Evolutionary conservation across 2,329 filamentous ascomycete species (phyloP), one percentile per base, ranked within the genome.

Genomic region (Drechslera avenae): DNA sequence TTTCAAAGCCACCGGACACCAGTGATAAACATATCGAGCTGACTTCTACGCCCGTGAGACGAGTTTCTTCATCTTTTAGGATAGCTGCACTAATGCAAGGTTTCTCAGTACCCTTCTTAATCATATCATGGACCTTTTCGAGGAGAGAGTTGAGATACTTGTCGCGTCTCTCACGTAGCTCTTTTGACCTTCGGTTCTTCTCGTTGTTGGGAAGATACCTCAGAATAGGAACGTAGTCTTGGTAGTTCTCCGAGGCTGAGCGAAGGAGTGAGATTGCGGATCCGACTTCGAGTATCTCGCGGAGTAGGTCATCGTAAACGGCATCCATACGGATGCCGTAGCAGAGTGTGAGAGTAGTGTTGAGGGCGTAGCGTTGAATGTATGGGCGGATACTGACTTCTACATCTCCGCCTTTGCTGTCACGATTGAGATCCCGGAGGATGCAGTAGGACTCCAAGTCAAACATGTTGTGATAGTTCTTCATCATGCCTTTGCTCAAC

Each of bases 311-410:
- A 44, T 82, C 81, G 55, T 80, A 81, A 0, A 81, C 77, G 4
- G 69, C 74, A 58, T 82, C 79, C 80, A 83, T 83, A 1, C 80
- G 75, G 32, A 82, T 81, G 0, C 80, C 80, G 43, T 83, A 83
- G 59, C 79, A 82, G 1, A 83, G 73, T 0, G 80, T 83, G 14
- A 83, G 64, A 0, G 79, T 82, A 0, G 80, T 82, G 63, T 82
- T 83, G 7, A 83, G 69, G 0, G 79, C 80, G 62, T 78, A 83
- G 12, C 80, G 72, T 55, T 82, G 80, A 26, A 83, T 78, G 51
- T 82, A 82, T 0, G 79, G 79, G 4, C 80, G 68, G 2, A 81
- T 65, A 37, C 73, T 75, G 41, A 81, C 71, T 56, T 81, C 78
- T 0, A 74, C 46, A 4, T 69, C 66, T 2, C 76, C 76, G 19